Percentiles rank a stretch among this genome's conserved stretches.
These are phyloP conservation scores for Auricularia auricula-judae DNA, from an alignment of 768 basidiomycete species.

Conservation along the genomic window DNA sequence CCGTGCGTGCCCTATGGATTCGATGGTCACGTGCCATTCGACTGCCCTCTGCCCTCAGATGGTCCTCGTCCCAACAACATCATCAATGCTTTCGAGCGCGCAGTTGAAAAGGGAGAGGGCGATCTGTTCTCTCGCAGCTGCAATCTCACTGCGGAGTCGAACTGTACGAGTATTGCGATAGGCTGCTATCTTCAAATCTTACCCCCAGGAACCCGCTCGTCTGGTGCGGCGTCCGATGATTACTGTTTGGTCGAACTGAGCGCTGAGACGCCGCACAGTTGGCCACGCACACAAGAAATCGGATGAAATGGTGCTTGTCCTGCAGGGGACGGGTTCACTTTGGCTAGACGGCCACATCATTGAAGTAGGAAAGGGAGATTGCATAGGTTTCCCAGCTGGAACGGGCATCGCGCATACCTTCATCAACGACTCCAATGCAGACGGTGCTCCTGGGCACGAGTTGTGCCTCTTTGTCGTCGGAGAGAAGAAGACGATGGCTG, in stretches of 20 bases:
- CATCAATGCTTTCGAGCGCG: conserved; percentile 5
- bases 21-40: not conserved
- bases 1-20: conserved; percentile 1
- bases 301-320: conserved; percentile 11
- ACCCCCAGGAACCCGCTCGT: conserved; percentile 11
- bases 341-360: conserved; percentile 12
- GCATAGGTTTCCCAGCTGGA: conserved; percentile 11
- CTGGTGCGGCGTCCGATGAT: conserved; percentile 4
- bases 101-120: conserved; percentile 9
- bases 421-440: conserved; percentile 13
- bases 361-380: conserved; percentile 8
- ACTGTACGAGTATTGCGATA: conserved; percentile 5
- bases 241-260: not conserved
- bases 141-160: conserved; percentile 11
- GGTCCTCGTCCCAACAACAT: conserved; percentile 11
- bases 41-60: conserved; percentile 2
- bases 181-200: conserved; percentile 11
- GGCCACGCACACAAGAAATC: conserved; percentile 9
- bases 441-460: conserved; percentile 8
- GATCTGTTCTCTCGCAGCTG: conserved; percentile 11
- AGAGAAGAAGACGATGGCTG: conserved; percentile 4
- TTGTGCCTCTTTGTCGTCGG: conserved; percentile 12
- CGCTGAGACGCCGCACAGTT: not conserved
- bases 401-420: conserved; percentile 12
- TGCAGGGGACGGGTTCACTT: conserved; percentile 8